Conservation (phyloP, 176 grass and related monocot species). For the Carex myosuroides region DNA sequence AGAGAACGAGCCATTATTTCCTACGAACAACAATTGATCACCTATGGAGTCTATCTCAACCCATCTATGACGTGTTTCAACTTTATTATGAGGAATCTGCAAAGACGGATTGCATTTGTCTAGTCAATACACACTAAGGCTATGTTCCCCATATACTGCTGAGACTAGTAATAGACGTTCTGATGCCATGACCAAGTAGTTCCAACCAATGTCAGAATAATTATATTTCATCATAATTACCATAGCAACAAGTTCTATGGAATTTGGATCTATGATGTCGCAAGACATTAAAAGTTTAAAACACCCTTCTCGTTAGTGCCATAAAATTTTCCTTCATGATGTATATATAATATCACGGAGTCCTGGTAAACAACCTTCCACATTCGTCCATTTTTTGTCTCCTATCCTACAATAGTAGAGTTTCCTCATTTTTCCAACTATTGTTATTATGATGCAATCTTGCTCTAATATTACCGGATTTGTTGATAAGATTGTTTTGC, state of each 20-base stretch:
- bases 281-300: neutral
- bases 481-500: neutral
- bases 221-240: no score
- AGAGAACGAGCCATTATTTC: no score
- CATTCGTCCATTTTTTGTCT: neutral
- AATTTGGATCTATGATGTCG: neutral
- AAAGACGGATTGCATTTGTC: neutral
- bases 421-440: neutral
- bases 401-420: neutral
- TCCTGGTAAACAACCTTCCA: neutral
- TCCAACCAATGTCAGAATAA: neutral
- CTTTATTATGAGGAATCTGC: no score
- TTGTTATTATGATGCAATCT: neutral
- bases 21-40: no score
- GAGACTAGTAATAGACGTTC: neutral
- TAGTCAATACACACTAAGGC: neutral
- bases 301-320: neutral
- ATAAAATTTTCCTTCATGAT: neutral
- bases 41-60: no score
- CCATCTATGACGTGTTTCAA: no score
- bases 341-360: neutral
- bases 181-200: neutral
- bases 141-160: no score
- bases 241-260: neutral
- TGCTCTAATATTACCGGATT: neutral